Percentiles rank a stretch among this genome's conserved stretches.
Conservation (phyloP, 257 asterid genomes). For the Misopates orontium region DNA sequence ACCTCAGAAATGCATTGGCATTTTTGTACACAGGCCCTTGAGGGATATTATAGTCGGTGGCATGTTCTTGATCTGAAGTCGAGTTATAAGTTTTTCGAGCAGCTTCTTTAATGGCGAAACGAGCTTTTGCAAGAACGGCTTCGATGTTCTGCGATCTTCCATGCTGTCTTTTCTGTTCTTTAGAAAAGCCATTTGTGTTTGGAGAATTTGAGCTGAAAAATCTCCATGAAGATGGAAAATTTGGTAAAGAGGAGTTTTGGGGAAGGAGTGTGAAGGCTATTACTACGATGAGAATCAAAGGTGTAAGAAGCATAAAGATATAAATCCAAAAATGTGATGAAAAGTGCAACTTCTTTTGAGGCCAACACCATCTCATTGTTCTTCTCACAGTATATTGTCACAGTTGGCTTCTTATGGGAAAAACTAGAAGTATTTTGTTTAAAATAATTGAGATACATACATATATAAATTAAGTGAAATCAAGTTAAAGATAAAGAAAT, state of each 20-base stretch:
- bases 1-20: constrained; percentile 35
- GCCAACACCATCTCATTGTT: constrained; percentile 15
- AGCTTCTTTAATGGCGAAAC: constrained; percentile 39
- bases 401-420: no score
- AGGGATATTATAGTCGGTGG: constrained; percentile 22
- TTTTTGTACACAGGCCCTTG: constrained; percentile 42
- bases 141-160: constrained; percentile 31
- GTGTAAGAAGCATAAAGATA: constrained; percentile 27
- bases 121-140: constrained; percentile 36
- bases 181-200: no score
- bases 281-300: constrained; percentile 34
- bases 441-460: no score
- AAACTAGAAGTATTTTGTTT: no score
- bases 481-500: background rate
- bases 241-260: constrained; percentile 21
- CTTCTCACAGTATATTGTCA: background rate
- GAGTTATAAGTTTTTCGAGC: constrained; percentile 8
- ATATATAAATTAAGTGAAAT: no score
- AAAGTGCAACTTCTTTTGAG: constrained; percentile 28
- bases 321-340: constrained; percentile 22
- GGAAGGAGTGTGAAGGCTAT: constrained; percentile 21
- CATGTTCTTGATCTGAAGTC: constrained; percentile 13
- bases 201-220: constrained; percentile 26
- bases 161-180: no score
- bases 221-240: constrained; percentile 32